Percentiles rank a stretch among this genome's conserved stretches.
These are phyloP conservation scores for Pseudophaeomoniella oleicola DNA, from an alignment of 2,329 filamentous ascomycete genomes.

Conservation along the genomic window DNA sequence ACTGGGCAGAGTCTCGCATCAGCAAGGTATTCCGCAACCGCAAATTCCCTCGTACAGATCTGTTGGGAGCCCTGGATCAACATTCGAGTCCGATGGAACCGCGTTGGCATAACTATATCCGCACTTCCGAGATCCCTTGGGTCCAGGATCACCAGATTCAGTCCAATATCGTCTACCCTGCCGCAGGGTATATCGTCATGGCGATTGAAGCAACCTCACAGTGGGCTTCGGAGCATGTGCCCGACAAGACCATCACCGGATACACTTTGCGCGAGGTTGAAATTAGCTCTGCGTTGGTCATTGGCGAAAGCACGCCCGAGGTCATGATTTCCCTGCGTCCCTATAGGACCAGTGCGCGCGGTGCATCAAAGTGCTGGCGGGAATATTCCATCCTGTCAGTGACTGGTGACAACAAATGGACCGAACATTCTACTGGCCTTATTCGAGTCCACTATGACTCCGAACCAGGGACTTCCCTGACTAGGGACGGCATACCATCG, in stretches of 20 bases:
- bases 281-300: neutral
- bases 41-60: conserved; percentile 10
- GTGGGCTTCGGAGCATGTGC: neutral
- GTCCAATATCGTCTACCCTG: conserved; percentile 17
- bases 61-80: conserved; percentile 12
- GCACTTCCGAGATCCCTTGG: conserved; percentile 29
- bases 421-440: conserved; percentile 13
- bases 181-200: conserved; percentile 15
- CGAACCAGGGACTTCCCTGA: too few species aligned
- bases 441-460: neutral
- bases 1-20: conserved; percentile 21
- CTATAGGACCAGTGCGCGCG: conserved; percentile 26
- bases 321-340: conserved; percentile 18
- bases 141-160: conserved; percentile 29
- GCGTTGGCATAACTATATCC: conserved; percentile 31
- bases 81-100: conserved; percentile 13
- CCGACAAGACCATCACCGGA: neutral
- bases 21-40: conserved; percentile 13
- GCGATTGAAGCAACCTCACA: conserved; percentile 12
- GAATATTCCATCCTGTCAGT: conserved; percentile 13
- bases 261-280: neutral
- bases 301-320: neutral
- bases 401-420: conserved; percentile 12
- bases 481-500: too few species aligned
- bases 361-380: conserved; percentile 12